Evolutionary conservation across 768 basidiomycete species (phyloP), one percentile per base, ranked within the genome.

Genomic region (Calocera viscosa): DNA sequence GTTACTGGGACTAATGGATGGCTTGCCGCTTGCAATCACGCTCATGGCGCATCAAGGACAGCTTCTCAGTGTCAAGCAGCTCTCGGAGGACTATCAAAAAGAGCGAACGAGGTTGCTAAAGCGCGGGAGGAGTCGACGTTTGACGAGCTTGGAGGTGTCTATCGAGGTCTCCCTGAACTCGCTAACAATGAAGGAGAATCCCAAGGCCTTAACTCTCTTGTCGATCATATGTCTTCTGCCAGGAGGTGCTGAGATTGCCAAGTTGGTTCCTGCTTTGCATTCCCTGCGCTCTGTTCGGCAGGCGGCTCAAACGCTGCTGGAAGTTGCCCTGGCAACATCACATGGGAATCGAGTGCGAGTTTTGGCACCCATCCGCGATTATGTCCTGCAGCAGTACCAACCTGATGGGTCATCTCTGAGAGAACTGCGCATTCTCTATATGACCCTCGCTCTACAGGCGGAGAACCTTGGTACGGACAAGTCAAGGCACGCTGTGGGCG

Each of bases 151-250:
- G 68, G 71, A 72, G 34, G 38, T 63, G 12, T 71, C 69, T 28
- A 74, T 73, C 64, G 35, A 28, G 41, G 67, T 75, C 32, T 74
- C 74, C 2, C 60, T 75, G 11, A 49, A 72, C 17, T 69, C 71
- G 11, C 30, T 65, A 2, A 66, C 66, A 14, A 67, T 76, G 66
- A 35, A 68, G 65, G 32, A 66, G 11, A 68, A 71, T 38, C 71
- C 72, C 12, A 66, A 71, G 19, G 73, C 73, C 10, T 19, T 68
- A 17, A 65, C 33, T 2, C 71, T 76, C 14, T 70, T 75, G 35
- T 53, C 68, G 43, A 67, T 72, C 22, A 65, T 76, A 1, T 67
- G 73, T 39, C 64, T 74, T 63, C 70, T 76, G 16, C 75, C 75
- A 0, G 70, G 65, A 14, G 74, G 75, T 1, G 70, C 72, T 16